Evolutionary conservation across 2,329 filamentous ascomycete species (phyloP).

Genomic region (Fusarium sp.): DNA sequence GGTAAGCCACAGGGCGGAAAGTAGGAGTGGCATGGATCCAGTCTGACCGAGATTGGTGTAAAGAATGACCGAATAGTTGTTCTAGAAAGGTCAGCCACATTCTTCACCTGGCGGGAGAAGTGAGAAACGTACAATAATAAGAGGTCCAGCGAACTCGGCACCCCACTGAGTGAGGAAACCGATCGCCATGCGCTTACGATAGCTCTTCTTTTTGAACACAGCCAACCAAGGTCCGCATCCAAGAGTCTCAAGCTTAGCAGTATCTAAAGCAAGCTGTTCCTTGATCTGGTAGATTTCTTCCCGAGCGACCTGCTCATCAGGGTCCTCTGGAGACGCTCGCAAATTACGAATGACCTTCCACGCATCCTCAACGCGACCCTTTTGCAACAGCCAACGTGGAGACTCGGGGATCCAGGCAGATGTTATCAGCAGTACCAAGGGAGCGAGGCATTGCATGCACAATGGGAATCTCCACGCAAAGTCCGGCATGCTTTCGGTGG

Average conservation of each 20-base stretch:
- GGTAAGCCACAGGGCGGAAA: slow-evolving; percentile 55
- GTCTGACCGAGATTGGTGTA: slow-evolving; percentile 54
- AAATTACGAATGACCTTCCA: slow-evolving; percentile 55
- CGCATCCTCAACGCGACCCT: slow-evolving; percentile 58
- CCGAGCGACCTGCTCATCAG: slow-evolving; percentile 55
- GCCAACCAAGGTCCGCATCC: slow-evolving; percentile 56
- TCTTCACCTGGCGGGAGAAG: too few relatives aligned
- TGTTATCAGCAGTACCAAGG: slow-evolving; percentile 50
- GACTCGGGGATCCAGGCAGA: slow-evolving; percentile 54
- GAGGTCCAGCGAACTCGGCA: slow-evolving; percentile 61
- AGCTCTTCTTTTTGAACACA: slow-evolving; percentile 57
- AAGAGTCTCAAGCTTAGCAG: slow-evolving; percentile 53
- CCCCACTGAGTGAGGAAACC: slow-evolving; percentile 65
- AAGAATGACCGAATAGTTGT: slow-evolving; percentile 54
- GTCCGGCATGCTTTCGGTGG: slow-evolving; percentile 37
- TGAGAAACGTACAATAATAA: slow-evolving; percentile 59
- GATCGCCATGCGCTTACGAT: slow-evolving; percentile 62
- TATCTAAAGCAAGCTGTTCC: slow-evolving; percentile 57
- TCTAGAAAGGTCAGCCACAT: slow-evolving; percentile 50
- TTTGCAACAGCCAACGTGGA: slow-evolving; percentile 60
- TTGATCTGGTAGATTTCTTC: slow-evolving; percentile 60
- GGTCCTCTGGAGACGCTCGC: slow-evolving; percentile 43
- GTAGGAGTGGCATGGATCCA: slow-evolving; percentile 53
- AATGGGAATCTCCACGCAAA: slow-evolving; percentile 58
- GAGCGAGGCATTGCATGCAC: slow-evolving; percentile 54